Conservation (phyloP, 73 alveolate genomes). For the Diophrys sp. region DNA sequence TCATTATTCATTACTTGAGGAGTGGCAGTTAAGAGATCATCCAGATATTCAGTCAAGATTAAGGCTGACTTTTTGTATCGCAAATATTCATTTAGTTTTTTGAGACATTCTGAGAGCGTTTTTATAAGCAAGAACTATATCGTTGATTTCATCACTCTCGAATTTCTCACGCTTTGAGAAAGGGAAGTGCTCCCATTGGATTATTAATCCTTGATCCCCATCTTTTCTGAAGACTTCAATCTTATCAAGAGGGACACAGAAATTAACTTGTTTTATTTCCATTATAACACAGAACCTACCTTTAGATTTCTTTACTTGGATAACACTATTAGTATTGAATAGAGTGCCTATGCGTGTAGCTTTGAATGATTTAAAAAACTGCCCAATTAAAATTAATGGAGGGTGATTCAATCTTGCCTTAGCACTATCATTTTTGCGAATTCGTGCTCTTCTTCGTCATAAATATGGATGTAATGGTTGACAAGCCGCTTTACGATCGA, state of each 20-base stretch:
- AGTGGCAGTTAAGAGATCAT: conserved; percentile 47
- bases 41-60: conserved; percentile 55
- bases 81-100: no score
- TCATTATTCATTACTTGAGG: conserved; percentile 47
- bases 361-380: no score
- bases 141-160: background rate
- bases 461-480: no score
- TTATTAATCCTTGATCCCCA: background rate
- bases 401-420: no score
- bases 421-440: no score
- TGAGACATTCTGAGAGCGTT: background rate
- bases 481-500: no score
- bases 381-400: no score
- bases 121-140: background rate
- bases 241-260: background rate
- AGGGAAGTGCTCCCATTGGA: background rate
- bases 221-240: background rate
- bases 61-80: conserved; percentile 63
- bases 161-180: background rate
- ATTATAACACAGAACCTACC: background rate
- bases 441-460: no score
- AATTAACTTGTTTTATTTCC: background rate
- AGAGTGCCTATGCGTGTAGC: background rate
- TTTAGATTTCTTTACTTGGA: no score
- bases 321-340: background rate